Percentiles rank a stretch among this genome's conserved stretches.
Evolutionary conservation across 805 yeast genomes (phyloP).

Genomic region (Nakazawaea peltata): DNA sequence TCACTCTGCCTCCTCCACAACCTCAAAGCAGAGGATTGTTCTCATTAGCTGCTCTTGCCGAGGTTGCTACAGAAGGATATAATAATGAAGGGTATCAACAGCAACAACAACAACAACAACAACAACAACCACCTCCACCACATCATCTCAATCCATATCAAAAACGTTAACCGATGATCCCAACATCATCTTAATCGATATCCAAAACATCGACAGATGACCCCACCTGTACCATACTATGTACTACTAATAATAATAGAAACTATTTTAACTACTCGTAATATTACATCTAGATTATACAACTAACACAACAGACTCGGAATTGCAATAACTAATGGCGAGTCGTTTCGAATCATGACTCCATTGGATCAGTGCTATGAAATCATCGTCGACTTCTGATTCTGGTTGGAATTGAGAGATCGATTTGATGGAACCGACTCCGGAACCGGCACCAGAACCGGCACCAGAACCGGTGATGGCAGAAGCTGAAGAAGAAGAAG

Average conservation of each 20-base stretch:
- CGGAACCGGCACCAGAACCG: background rate
- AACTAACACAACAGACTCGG: slow-evolving; percentile 14
- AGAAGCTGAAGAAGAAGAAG: too few species aligned
- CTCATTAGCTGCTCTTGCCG: slow-evolving; percentile 28
- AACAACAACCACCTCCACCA: background rate
- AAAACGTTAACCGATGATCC: too few species aligned
- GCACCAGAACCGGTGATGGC: too few species aligned
- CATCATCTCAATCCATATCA: background rate
- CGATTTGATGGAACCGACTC: too few species aligned
- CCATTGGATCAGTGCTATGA: slow-evolving; percentile 19
- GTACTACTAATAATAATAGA: too few species aligned
- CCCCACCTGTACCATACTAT: too few species aligned
- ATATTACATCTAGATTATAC: background rate
- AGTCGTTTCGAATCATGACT: slow-evolving; percentile 16
- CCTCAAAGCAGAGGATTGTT: slow-evolving; percentile 17
- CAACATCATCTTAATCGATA: too few species aligned
- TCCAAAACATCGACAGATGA: too few species aligned
- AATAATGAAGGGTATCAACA: background rate
- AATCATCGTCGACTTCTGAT: slow-evolving; percentile 10
- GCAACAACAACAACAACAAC: background rate
- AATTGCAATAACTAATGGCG: slow-evolving; percentile 18
- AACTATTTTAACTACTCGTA: background rate
- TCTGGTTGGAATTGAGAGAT: slow-evolving; percentile 18
- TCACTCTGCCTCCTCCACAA: slow-evolving; percentile 1
- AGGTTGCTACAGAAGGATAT: slow-evolving; percentile 21